Percentiles rank a stretch among this genome's conserved stretches.
These are phyloP conservation scores for Quercus parvula DNA, from an alignment of 306 rosid species.

Conservation along the genomic window DNA sequence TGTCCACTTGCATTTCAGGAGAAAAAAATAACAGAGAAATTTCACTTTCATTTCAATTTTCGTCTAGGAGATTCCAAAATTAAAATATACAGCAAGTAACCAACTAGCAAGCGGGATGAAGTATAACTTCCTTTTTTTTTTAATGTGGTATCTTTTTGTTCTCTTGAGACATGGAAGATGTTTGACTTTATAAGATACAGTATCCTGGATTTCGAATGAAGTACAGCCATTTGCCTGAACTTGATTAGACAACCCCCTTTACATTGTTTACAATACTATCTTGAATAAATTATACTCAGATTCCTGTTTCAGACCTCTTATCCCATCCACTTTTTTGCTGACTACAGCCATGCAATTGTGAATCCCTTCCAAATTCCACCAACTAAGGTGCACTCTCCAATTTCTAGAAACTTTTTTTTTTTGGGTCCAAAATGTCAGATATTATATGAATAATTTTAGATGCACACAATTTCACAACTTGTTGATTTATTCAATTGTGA, in stretches of 20 bases:
- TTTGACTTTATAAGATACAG: not conserved
- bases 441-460: too few species aligned
- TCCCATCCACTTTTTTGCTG: not conserved
- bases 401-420: too few species aligned
- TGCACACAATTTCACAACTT: too few species aligned
- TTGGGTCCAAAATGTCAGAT: too few species aligned
- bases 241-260: not conserved
- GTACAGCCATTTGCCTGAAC: not conserved
- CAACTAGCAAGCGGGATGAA: not conserved
- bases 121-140: not conserved
- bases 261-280: not conserved
- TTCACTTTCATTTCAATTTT: not conserved
- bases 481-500: too few species aligned
- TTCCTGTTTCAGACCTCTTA: not conserved
- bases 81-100: not conserved
- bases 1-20: not conserved
- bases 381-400: too few species aligned
- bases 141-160: not conserved
- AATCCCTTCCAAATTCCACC: too few species aligned
- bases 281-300: not conserved
- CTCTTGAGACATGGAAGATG: not conserved
- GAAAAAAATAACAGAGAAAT: not conserved
- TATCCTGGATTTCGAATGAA: not conserved
- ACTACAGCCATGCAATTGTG: too few species aligned
- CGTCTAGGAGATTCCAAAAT: not conserved